Evolutionary conservation across 352 stramenopile species (phyloP), one percentile per base, ranked within the genome.

Genomic region (Phytophthora sansomeana): DNA sequence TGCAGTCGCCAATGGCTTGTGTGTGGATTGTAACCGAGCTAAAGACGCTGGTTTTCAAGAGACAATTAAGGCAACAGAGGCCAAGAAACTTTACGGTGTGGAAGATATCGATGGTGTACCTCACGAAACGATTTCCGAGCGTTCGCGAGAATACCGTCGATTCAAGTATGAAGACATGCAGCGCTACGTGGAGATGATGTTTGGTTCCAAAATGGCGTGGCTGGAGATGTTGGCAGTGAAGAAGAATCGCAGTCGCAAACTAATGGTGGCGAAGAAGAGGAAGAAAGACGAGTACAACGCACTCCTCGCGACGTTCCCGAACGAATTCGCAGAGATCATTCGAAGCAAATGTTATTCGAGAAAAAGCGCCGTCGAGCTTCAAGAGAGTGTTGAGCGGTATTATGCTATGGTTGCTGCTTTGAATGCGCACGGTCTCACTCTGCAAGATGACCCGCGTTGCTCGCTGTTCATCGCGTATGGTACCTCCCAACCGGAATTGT

Each of bases 1-100:
- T 9, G 48, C 28, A 16, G 10, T 55, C 48, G 48, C 32, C 16
- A 55, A 55, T 26, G 48, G 48, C 7, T 29, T 41, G 13, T 55
- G 48, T 41, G 28, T 55, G 14, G 48, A 1, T 10, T 55, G 48
- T 29, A 55, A 55, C 28, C 48, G 26, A 26, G 14, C n/a, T 6
- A 24, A 47, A 28, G 39, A 24, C n/a, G 1, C 39, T 9, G 13
- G 7, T 5, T 47, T 47, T n/a, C 8, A n/a, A 29, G 7, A 14
- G 16, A 47, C n/a, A 6, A 17, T 47, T 6, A 47, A 14, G 6
- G 26, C 39, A n/a, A 47, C 39, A 13, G 17, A 47, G 7, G 39
- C 39, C 6, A 1, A n/a, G 39, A 47, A n/a, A 26, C n/a, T 47
- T 14, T 47, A 47, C 39, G 39, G 39, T n/a, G 26, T 47, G 6